These are phyloP conservation scores for Ambrosiella cleistominuta DNA, from an alignment of 2,329 filamentous ascomycete genomes.

Conservation along the genomic window DNA sequence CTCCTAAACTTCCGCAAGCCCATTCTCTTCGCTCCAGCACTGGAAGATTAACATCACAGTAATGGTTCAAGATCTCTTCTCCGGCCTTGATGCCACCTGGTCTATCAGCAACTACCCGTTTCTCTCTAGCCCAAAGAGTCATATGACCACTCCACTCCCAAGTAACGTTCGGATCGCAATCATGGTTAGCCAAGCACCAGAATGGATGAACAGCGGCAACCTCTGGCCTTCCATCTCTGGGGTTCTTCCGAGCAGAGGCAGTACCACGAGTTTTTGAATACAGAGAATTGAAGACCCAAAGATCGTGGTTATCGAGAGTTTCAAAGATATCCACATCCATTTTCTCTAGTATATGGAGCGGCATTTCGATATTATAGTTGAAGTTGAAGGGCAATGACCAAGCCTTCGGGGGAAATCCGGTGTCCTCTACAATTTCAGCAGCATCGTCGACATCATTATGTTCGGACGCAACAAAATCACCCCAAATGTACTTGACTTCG, in stretches of 20 bases:
- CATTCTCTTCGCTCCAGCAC: constrained; percentile 75
- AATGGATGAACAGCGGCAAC: constrained; percentile 85
- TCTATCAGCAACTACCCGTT: constrained; percentile 32
- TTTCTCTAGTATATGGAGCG: constrained; percentile 63
- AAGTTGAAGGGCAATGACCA: constrained; percentile 67
- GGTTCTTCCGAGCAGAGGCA: constrained; percentile 67
- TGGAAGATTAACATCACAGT: constrained; percentile 67
- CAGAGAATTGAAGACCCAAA: constrained; percentile 79
- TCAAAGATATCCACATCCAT: constrained; percentile 67
- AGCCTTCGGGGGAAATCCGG: constrained; percentile 30
- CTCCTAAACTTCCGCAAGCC: constrained; percentile 74
- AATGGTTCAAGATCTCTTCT: constrained; percentile 83
- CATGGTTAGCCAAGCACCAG: constrained; percentile 94
- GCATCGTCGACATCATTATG: constrained; percentile 21
- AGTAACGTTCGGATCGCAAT: constrained; percentile 82
- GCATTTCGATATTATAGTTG: constrained; percentile 53
- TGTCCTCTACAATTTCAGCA: constrained; percentile 2
- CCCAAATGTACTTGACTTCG: constrained; percentile 52
- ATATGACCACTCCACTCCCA: constrained; percentile 86
- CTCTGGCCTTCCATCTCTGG: constrained; percentile 65
- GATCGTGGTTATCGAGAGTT: constrained; percentile 40
- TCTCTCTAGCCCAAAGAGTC: constrained; percentile 46
- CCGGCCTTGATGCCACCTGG: constrained; percentile 52
- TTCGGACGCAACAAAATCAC: constrained; percentile 40
- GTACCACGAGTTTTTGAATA: constrained; percentile 89